These are phyloP conservation scores for Xylariales sp. DNA, from an alignment of 2,329 filamentous ascomycete species.

Conservation along the genomic window DNA sequence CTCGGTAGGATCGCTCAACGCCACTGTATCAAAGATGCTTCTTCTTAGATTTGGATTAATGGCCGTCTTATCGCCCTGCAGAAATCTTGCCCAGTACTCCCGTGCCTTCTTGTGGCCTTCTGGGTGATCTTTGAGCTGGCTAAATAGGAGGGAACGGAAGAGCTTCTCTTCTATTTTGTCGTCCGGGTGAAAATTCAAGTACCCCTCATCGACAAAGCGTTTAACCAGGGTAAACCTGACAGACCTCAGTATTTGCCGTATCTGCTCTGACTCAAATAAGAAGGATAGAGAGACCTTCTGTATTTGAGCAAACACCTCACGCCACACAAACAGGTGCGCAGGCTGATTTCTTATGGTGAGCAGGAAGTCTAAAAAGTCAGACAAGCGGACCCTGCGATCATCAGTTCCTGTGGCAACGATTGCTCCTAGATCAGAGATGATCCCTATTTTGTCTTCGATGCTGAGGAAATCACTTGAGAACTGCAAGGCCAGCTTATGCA, in stretches of 20 bases:
- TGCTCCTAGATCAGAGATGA: conserved; percentile 6
- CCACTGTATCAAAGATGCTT: conserved; percentile 3
- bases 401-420: background rate
- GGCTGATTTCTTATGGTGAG: conserved; percentile 1
- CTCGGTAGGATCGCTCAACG: background rate
- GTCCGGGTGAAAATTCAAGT: background rate
- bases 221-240: background rate
- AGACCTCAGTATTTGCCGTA: background rate
- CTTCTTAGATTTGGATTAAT: conserved; percentile 7
- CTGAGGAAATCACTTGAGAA: conserved; percentile 3
- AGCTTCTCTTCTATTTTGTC: conserved; percentile 1
- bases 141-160: conserved; percentile 1
- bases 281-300: background rate
- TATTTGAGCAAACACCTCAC: conserved; percentile 5
- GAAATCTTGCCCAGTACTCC: background rate
- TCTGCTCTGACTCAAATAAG: conserved; percentile 2
- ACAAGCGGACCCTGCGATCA: background rate
- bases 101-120: background rate
- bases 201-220: background rate
- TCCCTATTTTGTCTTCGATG: conserved; percentile 4
- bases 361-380: conserved; percentile 6
- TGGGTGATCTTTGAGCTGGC: conserved; percentile 4
- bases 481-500: conserved; percentile 5
- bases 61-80: conserved; percentile 3
- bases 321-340: conserved; percentile 1